Conservation (phyloP, 139 green algal species). For the Tetradesmus obliquus region DNA sequence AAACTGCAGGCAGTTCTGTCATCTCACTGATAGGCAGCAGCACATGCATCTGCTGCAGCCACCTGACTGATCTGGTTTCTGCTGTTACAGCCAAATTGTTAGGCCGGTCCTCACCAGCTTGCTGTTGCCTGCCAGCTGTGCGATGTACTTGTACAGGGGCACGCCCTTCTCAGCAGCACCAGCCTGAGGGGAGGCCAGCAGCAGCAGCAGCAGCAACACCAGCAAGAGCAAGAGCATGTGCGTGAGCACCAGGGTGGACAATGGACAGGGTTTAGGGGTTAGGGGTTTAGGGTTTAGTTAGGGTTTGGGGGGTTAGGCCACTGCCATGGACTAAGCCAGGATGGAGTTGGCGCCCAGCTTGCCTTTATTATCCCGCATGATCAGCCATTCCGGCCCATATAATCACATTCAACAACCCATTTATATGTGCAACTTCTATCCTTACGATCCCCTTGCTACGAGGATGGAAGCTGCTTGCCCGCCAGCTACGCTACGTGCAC, state of each 20-base stretch:
- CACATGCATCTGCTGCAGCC: no score
- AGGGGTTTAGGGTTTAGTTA: no score
- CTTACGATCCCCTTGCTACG: no score
- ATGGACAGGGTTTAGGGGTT: no score
- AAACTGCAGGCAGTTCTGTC: not conserved
- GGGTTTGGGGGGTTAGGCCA: conserved; percentile 48
- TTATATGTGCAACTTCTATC: no score
- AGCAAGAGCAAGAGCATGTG: not conserved
- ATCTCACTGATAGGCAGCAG: not conserved
- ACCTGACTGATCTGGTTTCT: not conserved
- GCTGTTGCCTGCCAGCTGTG: conserved; percentile 92
- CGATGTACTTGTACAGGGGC: conserved; percentile 97
- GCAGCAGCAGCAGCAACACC: conserved; percentile 14
- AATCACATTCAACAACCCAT: no score
- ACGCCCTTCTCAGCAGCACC: conserved; percentile 95
- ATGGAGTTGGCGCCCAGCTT: conserved; percentile 99
- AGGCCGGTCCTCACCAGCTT: conserved; percentile 82
- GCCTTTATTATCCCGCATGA: conserved; percentile 89
- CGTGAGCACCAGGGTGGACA: not conserved
- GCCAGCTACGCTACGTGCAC: no score
- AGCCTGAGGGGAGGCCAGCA: conserved; percentile 62
- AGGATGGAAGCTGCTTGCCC: no score
- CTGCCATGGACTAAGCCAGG: conserved; percentile 96
- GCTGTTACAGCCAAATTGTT: not conserved
- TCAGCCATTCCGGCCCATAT: no score